phyloP scores from a whole-genome alignment of 2,329 filamentous ascomycete genomes.

The Fusarium poae region DNA sequence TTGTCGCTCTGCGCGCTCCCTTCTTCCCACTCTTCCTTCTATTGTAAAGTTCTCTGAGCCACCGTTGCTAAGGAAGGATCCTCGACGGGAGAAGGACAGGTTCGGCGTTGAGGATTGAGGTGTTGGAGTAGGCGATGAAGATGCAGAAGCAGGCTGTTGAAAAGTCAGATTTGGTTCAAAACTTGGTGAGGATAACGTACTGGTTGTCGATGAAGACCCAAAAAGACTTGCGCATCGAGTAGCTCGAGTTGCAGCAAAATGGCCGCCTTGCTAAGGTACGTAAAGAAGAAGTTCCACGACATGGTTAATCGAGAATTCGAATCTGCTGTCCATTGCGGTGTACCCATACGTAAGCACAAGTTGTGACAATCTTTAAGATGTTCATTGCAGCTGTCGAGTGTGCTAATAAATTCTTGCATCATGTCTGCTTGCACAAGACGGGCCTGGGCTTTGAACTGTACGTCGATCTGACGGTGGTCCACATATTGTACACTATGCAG shows the following conservation, averaged over 20 bases:
- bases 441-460: background rate
- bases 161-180: background rate
- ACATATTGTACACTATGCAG: background rate
- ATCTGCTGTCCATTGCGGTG: background rate
- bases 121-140: background rate
- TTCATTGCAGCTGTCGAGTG: background rate
- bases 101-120: background rate
- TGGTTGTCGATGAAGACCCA: background rate
- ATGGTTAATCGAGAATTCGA: background rate
- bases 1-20: background rate
- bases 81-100: background rate
- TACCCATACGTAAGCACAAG: background rate
- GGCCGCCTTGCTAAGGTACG: background rate
- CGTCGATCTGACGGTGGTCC: background rate
- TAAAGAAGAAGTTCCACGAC: background rate
- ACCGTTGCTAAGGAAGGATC: background rate
- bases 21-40: background rate
- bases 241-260: background rate
- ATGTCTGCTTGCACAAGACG: background rate
- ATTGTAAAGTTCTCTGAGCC: background rate
- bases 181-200: background rate
- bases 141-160: background rate
- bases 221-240: background rate
- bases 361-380: background rate
- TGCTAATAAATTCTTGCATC: background rate